A percentile compares a stretch with the other conserved stretches of the same genome.
Evolutionary conservation across 495 filamentous ascomycete genomes (phyloP).

Genomic region (Podospora tetraspora): DNA sequence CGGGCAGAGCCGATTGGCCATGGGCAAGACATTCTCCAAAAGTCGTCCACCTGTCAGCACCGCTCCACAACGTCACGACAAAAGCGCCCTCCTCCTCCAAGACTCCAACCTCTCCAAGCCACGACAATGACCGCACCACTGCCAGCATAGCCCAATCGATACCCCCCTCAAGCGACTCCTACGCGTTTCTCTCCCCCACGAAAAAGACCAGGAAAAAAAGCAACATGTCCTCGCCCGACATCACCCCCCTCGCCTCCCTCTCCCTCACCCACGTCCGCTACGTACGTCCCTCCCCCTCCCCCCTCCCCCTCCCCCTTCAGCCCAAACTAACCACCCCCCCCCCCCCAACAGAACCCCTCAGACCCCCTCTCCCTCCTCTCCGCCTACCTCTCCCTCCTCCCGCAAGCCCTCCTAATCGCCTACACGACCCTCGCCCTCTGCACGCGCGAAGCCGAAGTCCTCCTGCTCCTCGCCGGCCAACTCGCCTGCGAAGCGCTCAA

Average conservation of each 20-base stretch:
- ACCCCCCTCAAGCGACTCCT: background rate
- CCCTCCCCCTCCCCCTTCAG: constrained; percentile 17
- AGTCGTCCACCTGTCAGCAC: background rate
- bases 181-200: background rate
- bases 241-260: constrained; percentile 71
- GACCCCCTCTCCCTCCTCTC: constrained; percentile 81
- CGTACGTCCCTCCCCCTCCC: constrained; percentile 44
- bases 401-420: constrained; percentile 81
- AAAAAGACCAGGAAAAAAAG: no score
- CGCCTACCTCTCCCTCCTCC: constrained; percentile 89
- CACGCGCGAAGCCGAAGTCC: constrained; percentile 82
- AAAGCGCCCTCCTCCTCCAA: background rate
- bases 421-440: constrained; percentile 88
- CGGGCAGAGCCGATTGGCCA: constrained; percentile 24
- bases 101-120: background rate
- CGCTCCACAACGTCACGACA: background rate
- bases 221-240: constrained; percentile 51
- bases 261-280: constrained; percentile 96
- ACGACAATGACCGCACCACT: background rate
- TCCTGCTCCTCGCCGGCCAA: constrained; percentile 88
- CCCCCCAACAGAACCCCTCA: constrained; percentile 63
- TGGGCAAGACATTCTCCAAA: background rate
- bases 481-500: constrained; percentile 92
- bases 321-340: constrained; percentile 8
- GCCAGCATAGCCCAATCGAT: background rate